These are phyloP conservation scores for Penicillium flavigenum DNA, from an alignment of 495 filamentous ascomycete species.

Conservation along the genomic window DNA sequence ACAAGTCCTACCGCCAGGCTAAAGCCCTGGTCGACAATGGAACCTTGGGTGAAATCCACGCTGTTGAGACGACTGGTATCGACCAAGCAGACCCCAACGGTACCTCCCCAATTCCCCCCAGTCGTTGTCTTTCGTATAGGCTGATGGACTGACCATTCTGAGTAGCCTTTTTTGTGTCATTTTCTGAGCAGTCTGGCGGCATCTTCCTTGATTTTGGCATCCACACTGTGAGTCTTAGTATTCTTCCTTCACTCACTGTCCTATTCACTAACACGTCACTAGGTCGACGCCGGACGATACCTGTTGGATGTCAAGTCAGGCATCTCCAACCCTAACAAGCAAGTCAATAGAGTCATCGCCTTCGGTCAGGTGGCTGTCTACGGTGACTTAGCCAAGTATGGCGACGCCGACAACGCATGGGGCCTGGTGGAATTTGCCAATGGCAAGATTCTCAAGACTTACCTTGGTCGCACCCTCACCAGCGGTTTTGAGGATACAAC, in stretches of 20 bases:
- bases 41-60: slow-evolving; percentile 18
- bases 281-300: slow-evolving; percentile 22
- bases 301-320: slow-evolving; percentile 21
- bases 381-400: slow-evolving; percentile 16
- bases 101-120: not conserved
- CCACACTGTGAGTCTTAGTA: slow-evolving; percentile 14
- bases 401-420: slow-evolving; percentile 20
- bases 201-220: slow-evolving; percentile 24
- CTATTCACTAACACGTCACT: slow-evolving; percentile 4
- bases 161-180: slow-evolving; percentile 20
- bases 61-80: slow-evolving; percentile 21
- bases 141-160: slow-evolving; percentile 3
- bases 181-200: slow-evolving; percentile 20
- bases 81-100: slow-evolving; percentile 21
- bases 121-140: not conserved
- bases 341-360: slow-evolving; percentile 23
- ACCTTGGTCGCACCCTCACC: slow-evolving; percentile 20
- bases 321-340: slow-evolving; percentile 19
- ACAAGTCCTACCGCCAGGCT: slow-evolving; percentile 18
- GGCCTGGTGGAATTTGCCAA: slow-evolving; percentile 21
- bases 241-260: not conserved
- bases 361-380: slow-evolving; percentile 20
- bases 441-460: slow-evolving; percentile 22
- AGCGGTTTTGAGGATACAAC: slow-evolving; percentile 22
- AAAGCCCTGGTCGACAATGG: slow-evolving; percentile 20